Percentiles rank a stretch among this genome's conserved stretches.
phyloP scores from a whole-genome alignment of 495 filamentous ascomycete species.

The Aspergillus steynii region DNA sequence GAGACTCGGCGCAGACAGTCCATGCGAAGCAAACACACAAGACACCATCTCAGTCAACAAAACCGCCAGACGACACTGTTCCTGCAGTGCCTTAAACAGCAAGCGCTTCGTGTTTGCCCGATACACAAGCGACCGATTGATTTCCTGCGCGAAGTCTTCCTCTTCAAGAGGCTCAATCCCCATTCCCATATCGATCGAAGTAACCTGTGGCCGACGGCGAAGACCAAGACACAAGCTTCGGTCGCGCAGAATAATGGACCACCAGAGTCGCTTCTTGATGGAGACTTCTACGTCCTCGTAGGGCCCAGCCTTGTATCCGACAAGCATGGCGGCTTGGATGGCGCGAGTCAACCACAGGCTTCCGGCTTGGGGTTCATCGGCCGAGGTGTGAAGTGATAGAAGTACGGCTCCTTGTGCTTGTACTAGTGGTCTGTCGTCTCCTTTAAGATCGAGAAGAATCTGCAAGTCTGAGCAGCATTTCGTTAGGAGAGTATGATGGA shows the following conservation, averaged over 20 bases:
- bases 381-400: constrained; percentile 41
- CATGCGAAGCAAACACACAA: constrained; percentile 38
- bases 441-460: constrained; percentile 32
- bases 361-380: constrained; percentile 39
- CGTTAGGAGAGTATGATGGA: constrained; percentile 9
- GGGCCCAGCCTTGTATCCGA: constrained; percentile 35
- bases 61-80: constrained; percentile 46
- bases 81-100: constrained; percentile 43
- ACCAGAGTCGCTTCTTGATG: constrained; percentile 48
- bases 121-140: constrained; percentile 44
- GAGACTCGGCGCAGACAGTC: constrained; percentile 12
- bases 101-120: constrained; percentile 39
- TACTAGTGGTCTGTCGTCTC: constrained; percentile 29
- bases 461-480: not conserved
- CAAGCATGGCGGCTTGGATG: constrained; percentile 47
- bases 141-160: constrained; percentile 45
- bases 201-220: constrained; percentile 48
- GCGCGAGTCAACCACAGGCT: constrained; percentile 48
- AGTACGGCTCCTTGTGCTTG: constrained; percentile 47
- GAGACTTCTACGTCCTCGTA: constrained; percentile 19
- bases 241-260: constrained; percentile 53
- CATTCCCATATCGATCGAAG: constrained; percentile 38
- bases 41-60: constrained; percentile 47
- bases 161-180: constrained; percentile 34
- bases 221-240: constrained; percentile 49